Percentiles rank a stretch among this genome's conserved stretches.
These are phyloP conservation scores for Angomonas deanei DNA, from an alignment of 208 protist species.

Conservation along the genomic window DNA sequence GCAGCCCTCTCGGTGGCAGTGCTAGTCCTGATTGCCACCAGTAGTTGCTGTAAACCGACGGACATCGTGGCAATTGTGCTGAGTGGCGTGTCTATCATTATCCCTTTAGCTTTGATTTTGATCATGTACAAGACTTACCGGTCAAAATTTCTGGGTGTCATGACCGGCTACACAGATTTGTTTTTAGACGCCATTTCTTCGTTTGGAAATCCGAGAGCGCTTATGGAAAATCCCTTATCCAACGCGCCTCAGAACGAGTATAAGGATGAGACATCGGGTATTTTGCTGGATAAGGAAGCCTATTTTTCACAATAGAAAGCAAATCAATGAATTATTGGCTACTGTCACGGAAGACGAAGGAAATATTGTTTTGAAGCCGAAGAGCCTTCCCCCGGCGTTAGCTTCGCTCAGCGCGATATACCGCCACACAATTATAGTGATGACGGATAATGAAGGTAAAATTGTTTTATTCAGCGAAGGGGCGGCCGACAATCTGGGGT, in stretches of 20 bases:
- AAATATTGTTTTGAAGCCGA: constrained; percentile 22
- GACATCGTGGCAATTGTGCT: constrained; percentile 16
- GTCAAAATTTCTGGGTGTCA: not conserved
- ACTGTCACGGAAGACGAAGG: constrained; percentile 49
- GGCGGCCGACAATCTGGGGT: constrained; percentile 32
- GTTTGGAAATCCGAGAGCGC: not conserved
- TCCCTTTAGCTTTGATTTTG: constrained; percentile 14
- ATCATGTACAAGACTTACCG: constrained; percentile 11
- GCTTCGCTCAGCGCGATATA: constrained; percentile 35
- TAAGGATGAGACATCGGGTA: constrained; percentile 1
- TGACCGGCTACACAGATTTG: not conserved
- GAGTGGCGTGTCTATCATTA: constrained; percentile 9
- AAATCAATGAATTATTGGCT: constrained; percentile 24
- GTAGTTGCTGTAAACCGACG: constrained; percentile 5
- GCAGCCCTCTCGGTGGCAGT: constrained; percentile 9
- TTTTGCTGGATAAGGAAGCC: constrained; percentile 19
- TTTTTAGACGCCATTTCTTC: not conserved
- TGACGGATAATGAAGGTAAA: constrained; percentile 43
- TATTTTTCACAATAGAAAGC: constrained; percentile 21
- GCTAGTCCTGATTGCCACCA: constrained; percentile 12
- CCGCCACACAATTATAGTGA: constrained; percentile 35
- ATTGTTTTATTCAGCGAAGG: constrained; percentile 55
- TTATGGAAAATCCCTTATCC: constrained; percentile 10
- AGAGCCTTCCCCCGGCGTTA: constrained; percentile 22
- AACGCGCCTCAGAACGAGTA: not conserved